These are phyloP conservation scores for Castanea sativa DNA, from an alignment of 306 rosid species.

Conservation along the genomic window DNA sequence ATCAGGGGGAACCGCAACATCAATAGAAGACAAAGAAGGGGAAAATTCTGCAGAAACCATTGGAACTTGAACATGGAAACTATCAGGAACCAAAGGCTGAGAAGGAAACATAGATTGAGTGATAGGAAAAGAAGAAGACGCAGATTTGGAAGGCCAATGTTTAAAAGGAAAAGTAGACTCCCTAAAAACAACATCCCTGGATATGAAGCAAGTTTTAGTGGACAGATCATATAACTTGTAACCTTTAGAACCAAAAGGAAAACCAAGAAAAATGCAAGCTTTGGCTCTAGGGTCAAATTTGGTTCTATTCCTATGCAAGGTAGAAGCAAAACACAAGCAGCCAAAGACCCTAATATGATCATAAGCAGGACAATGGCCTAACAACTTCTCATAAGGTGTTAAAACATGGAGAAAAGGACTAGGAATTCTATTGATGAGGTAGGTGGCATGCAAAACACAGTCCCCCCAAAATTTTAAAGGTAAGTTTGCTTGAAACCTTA, in stretches of 20 bases:
- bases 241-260: too few relatives aligned
- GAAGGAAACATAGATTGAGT: too few relatives aligned
- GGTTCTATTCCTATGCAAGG: background rate
- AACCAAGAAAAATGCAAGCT: too few relatives aligned
- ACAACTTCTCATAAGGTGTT: too few relatives aligned
- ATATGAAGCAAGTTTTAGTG: background rate
- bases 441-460: background rate
- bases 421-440: background rate
- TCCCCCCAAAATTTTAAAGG: background rate
- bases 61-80: too few relatives aligned
- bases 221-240: background rate
- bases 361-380: too few relatives aligned
- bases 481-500: background rate
- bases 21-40: too few relatives aligned
- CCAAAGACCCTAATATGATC: background rate
- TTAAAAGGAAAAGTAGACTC: background rate
- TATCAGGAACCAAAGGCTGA: too few relatives aligned
- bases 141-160: too few relatives aligned
- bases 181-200: background rate
- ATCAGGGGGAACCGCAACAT: too few relatives aligned
- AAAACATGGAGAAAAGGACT: background rate
- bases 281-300: background rate
- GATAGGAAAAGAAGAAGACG: too few relatives aligned
- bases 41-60: too few relatives aligned
- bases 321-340: background rate